These are phyloP conservation scores for Blastomyces percursus DNA, from an alignment of 2,329 filamentous ascomycete genomes.

Conservation along the genomic window DNA sequence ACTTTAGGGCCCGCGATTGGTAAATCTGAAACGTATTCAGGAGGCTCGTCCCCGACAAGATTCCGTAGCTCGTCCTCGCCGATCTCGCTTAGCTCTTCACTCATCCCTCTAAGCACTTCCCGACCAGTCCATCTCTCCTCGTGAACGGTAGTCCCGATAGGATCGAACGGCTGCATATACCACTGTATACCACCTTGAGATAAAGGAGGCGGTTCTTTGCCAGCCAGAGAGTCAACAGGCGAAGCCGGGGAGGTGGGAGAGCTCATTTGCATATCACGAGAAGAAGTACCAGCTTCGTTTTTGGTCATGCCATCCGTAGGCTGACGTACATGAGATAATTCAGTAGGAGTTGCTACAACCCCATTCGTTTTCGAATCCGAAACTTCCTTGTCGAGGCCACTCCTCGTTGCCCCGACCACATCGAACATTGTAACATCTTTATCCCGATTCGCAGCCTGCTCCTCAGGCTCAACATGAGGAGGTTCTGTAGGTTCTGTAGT, in stretches of 20 bases:
- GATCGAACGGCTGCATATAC: slow-evolving; percentile 75
- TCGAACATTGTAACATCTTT: slow-evolving; percentile 13
- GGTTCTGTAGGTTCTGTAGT: background rate
- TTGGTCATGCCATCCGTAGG: slow-evolving; percentile 16
- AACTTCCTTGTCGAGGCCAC: background rate
- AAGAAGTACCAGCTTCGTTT: slow-evolving; percentile 20
- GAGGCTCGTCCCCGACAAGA: slow-evolving; percentile 44
- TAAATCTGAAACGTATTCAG: slow-evolving; percentile 10
- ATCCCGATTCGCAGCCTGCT: slow-evolving; percentile 4
- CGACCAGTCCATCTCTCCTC: slow-evolving; percentile 64
- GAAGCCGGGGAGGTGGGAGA: slow-evolving; percentile 30
- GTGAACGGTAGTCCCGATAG: slow-evolving; percentile 65
- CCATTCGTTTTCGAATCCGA: background rate
- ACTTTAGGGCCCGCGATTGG: background rate
- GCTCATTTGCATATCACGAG: slow-evolving; percentile 36
- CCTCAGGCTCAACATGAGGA: background rate
- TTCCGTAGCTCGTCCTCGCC: slow-evolving; percentile 82
- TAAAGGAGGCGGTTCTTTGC: slow-evolving; percentile 40
- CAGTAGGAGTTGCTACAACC: background rate
- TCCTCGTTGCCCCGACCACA: slow-evolving; percentile 10
- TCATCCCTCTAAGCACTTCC: slow-evolving; percentile 61
- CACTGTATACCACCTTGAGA: slow-evolving; percentile 71
- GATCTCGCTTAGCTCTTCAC: slow-evolving; percentile 81
- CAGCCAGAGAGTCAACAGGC: slow-evolving; percentile 23
- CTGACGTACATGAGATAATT: slow-evolving; percentile 10